phyloP scores from a whole-genome alignment of 164 flowering plant species.

The Stephania yunnanensis region DNA sequence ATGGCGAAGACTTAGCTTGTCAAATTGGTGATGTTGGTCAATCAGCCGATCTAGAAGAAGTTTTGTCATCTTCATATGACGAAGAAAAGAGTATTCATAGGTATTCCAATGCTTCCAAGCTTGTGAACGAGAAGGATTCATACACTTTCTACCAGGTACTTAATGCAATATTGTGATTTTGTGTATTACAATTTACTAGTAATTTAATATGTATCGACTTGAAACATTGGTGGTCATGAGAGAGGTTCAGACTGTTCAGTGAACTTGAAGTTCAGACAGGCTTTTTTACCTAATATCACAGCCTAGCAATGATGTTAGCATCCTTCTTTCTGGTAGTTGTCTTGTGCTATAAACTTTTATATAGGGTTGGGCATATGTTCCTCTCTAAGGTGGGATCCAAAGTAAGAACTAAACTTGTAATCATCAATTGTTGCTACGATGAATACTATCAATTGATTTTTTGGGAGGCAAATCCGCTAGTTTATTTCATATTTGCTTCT shows the following conservation, averaged over 20 bases:
- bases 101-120: conserved; percentile 23
- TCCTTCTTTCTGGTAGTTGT: neutral
- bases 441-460: neutral
- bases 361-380: neutral
- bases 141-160: conserved; percentile 92
- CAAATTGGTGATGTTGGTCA: conserved; percentile 27
- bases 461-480: neutral
- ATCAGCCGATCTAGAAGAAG: conserved; percentile 25
- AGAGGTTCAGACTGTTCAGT: neutral
- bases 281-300: neutral
- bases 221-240: neutral
- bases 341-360: no score
- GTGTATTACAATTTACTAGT: neutral
- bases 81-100: conserved; percentile 31
- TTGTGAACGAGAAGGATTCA: conserved; percentile 40
- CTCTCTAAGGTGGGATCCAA: neutral
- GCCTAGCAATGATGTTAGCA: neutral
- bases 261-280: neutral
- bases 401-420: neutral
- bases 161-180: neutral
- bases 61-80: conserved; percentile 35
- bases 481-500: no score
- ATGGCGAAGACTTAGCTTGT: conserved; percentile 17
- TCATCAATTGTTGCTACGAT: neutral
- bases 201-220: neutral